These are phyloP conservation scores for Phytophthora quininea DNA, from an alignment of 352 stramenopile genomes.

Conservation along the genomic window DNA sequence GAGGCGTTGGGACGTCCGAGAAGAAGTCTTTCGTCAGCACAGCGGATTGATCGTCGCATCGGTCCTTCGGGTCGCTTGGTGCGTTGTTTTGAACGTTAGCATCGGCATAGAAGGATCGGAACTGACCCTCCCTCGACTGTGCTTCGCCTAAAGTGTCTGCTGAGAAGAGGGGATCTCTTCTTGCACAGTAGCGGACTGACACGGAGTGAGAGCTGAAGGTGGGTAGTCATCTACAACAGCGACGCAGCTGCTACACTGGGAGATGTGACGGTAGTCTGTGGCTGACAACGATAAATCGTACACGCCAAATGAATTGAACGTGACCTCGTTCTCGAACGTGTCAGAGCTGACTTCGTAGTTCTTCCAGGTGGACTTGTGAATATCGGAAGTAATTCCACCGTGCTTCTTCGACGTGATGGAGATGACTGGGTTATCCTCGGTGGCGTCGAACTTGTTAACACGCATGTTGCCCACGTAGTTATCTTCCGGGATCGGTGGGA, in stretches of 20 bases:
- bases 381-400: neutral
- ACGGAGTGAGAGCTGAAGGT: conserved; percentile 4
- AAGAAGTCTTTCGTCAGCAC: conserved; percentile 26
- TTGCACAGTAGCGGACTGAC: neutral
- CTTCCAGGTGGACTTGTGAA: conserved; percentile 16
- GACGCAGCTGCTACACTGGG: conserved; percentile 29
- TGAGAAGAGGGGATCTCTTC: neutral
- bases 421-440: conserved; percentile 7
- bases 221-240: conserved; percentile 32
- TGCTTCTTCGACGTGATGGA: conserved; percentile 18
- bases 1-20: too few relatives aligned
- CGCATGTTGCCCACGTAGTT: conserved; percentile 32
- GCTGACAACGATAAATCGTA: conserved; percentile 33
- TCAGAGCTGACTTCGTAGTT: conserved; percentile 3
- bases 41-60: conserved; percentile 8
- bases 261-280: conserved; percentile 20
- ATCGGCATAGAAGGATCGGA: conserved; percentile 16
- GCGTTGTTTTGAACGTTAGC: conserved; percentile 27
- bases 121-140: conserved; percentile 17
- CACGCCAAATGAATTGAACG: conserved; percentile 30
- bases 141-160: conserved; percentile 10
- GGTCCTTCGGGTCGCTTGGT: too few relatives aligned
- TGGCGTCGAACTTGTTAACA: conserved; percentile 14
- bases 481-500: too few relatives aligned
- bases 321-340: conserved; percentile 22